A percentile compares a stretch with the other conserved stretches of the same genome.
Evolutionary conservation across 2,329 filamentous ascomycete genomes (phyloP).

Genomic region (Penicillium brasilianum): DNA sequence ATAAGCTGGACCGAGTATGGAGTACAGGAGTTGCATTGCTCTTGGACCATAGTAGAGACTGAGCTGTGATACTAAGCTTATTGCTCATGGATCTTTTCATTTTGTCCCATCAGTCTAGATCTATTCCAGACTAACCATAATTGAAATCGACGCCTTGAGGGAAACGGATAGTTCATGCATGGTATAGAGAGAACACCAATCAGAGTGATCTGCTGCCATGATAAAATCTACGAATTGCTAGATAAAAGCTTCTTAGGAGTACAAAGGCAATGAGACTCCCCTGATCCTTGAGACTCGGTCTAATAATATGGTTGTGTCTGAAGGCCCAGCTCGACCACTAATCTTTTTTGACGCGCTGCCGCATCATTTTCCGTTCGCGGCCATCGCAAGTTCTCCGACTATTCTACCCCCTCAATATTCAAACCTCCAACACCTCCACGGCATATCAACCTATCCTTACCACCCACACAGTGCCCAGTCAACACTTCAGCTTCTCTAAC

Average conservation of each 20-base stretch:
- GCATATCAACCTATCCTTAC: background rate
- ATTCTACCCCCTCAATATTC: background rate
- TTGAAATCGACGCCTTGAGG: too few relatives aligned
- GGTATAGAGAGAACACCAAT: too few relatives aligned
- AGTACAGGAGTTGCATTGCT: too few relatives aligned
- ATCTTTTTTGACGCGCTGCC: background rate
- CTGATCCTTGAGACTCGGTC: too few relatives aligned
- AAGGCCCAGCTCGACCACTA: background rate
- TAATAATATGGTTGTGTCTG: background rate
- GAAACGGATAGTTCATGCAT: too few relatives aligned
- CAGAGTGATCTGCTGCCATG: too few relatives aligned
- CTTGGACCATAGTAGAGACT: background rate
- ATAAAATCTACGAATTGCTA: too few relatives aligned
- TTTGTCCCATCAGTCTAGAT: background rate
- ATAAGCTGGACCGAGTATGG: too few relatives aligned
- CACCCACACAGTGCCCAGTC: background rate
- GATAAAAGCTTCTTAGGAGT: too few relatives aligned
- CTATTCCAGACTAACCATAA: too few relatives aligned
- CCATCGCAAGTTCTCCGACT: too few relatives aligned
- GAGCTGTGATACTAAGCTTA: background rate
- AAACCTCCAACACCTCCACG: background rate
- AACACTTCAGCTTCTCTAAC: background rate
- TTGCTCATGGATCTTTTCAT: background rate
- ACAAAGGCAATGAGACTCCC: too few relatives aligned
- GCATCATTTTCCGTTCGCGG: constrained; percentile 5